Evolutionary conservation across 495 filamentous ascomycete species (phyloP).

Genomic region (Talaromyces trachyspermus): DNA sequence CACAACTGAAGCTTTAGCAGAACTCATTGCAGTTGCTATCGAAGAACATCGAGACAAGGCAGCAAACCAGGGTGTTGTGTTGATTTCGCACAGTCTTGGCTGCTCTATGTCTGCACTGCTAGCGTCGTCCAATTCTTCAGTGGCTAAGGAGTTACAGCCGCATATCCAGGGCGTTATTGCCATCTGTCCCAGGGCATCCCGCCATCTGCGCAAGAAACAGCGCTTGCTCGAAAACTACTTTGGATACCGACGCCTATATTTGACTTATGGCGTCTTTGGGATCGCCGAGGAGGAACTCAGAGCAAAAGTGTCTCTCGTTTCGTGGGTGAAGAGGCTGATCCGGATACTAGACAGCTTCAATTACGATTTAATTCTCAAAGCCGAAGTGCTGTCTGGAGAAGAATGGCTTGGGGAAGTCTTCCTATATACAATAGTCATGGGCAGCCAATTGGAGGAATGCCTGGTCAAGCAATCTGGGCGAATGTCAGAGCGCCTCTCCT

Average conservation of each 20-base stretch:
- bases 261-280: constrained; percentile 70
- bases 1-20: constrained; percentile 63
- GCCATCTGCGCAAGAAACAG: constrained; percentile 45
- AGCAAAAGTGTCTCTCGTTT: constrained; percentile 76
- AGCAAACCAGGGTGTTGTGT: constrained; percentile 63
- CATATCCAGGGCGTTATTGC: constrained; percentile 70
- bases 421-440: constrained; percentile 44
- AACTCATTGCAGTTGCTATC: constrained; percentile 67
- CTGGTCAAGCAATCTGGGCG: constrained; percentile 64
- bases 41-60: constrained; percentile 57
- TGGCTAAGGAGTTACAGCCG: constrained; percentile 41
- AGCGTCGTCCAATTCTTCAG: constrained; percentile 51
- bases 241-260: constrained; percentile 65
- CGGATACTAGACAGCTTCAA: constrained; percentile 70
- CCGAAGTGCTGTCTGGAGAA: constrained; percentile 68
- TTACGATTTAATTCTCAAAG: constrained; percentile 78
- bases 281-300: constrained; percentile 67
- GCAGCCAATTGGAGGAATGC: constrained; percentile 53
- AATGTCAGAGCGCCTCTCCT: constrained; percentile 66
- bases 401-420: constrained; percentile 70
- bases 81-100: constrained; percentile 86
- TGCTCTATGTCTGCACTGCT: constrained; percentile 70
- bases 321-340: constrained; percentile 65
- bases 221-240: constrained; percentile 48
- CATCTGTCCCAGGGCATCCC: constrained; percentile 69